A percentile compares a stretch with the other conserved stretches of the same genome.
phyloP scores from a whole-genome alignment of 257 asterid genomes.

The Verbena officinalis region DNA sequence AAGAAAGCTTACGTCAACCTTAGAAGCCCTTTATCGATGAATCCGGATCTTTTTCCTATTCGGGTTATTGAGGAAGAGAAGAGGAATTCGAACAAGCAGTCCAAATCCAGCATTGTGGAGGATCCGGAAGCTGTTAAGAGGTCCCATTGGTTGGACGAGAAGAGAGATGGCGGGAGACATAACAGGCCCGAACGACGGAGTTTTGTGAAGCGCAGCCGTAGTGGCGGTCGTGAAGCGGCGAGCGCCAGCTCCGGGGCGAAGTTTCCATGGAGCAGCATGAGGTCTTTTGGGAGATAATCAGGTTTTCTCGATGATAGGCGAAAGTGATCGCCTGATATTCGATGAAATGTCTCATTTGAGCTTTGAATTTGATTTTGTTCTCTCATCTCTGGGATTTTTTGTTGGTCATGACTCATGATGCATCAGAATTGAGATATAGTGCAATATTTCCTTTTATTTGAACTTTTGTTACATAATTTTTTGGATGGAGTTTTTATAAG shows the following conservation, averaged over 20 bases:
- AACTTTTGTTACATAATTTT: too few relatives aligned
- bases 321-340: too few relatives aligned
- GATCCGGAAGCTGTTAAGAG: constrained; percentile 70
- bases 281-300: constrained; percentile 54
- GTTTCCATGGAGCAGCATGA: constrained; percentile 95
- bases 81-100: constrained; percentile 49
- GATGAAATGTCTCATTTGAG: too few relatives aligned
- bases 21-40: constrained; percentile 63
- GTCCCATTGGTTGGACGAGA: constrained; percentile 89
- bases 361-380: too few relatives aligned
- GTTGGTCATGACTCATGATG: too few relatives aligned
- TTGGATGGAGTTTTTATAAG: too few relatives aligned
- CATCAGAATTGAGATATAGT: too few relatives aligned
- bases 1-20: constrained; percentile 91
- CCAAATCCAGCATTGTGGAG: constrained; percentile 74
- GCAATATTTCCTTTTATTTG: too few relatives aligned
- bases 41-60: constrained; percentile 76
- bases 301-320: too few relatives aligned
- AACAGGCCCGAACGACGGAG: constrained; percentile 40
- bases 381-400: too few relatives aligned
- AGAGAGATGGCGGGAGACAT: constrained; percentile 32
- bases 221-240: constrained; percentile 23
- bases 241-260: constrained; percentile 39
- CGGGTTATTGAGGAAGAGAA: constrained; percentile 68
- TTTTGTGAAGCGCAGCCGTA: constrained; percentile 28